phyloP scores from a whole-genome alignment of 352 stramenopile genomes.

The Aphanomyces euteiches region DNA sequence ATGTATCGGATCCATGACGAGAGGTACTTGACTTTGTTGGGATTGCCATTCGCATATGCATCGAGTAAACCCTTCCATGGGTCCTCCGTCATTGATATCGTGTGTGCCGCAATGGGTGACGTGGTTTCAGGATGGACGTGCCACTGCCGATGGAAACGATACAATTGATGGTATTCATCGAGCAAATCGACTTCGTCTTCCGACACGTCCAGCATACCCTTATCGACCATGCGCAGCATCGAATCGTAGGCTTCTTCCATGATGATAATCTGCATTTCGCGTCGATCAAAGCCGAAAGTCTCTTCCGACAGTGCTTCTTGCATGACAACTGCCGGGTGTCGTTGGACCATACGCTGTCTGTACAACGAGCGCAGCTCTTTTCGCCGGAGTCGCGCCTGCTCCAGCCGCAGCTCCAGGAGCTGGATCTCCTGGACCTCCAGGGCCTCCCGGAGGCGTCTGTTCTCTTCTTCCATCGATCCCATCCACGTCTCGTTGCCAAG shows the following conservation, averaged over 20 bases:
- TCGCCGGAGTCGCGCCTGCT: slow-evolving; percentile 11
- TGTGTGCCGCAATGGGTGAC: background rate
- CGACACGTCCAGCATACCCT: slow-evolving; percentile 16
- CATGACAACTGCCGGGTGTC: slow-evolving; percentile 22
- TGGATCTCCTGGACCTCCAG: slow-evolving; percentile 23
- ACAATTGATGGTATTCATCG: slow-evolving; percentile 15
- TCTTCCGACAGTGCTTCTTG: slow-evolving; percentile 14
- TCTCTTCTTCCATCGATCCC: slow-evolving; percentile 19
- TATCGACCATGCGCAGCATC: slow-evolving; percentile 28
- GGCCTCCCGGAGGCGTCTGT: slow-evolving; percentile 3
- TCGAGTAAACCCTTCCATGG: slow-evolving; percentile 26
- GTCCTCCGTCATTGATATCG: slow-evolving; percentile 14
- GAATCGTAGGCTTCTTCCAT: slow-evolving; percentile 28
- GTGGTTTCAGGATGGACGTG: slow-evolving; percentile 15
- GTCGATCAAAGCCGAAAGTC: slow-evolving; percentile 26
- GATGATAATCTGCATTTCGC: slow-evolving; percentile 30
- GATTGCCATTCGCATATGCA: slow-evolving; percentile 27
- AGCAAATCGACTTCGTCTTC: slow-evolving; percentile 27
- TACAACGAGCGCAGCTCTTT: slow-evolving; percentile 18
- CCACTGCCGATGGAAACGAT: slow-evolving; percentile 26
- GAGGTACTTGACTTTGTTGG: slow-evolving; percentile 30
- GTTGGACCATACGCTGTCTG: slow-evolving; percentile 21
- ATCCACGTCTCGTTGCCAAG: background rate
- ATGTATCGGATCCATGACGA: slow-evolving; percentile 30
- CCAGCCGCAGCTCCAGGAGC: slow-evolving; percentile 1